A percentile compares a stretch with the other conserved stretches of the same genome.
These are phyloP conservation scores for Aureobasidium uvarum DNA, from an alignment of 2,329 filamentous ascomycete genomes.

Conservation along the genomic window DNA sequence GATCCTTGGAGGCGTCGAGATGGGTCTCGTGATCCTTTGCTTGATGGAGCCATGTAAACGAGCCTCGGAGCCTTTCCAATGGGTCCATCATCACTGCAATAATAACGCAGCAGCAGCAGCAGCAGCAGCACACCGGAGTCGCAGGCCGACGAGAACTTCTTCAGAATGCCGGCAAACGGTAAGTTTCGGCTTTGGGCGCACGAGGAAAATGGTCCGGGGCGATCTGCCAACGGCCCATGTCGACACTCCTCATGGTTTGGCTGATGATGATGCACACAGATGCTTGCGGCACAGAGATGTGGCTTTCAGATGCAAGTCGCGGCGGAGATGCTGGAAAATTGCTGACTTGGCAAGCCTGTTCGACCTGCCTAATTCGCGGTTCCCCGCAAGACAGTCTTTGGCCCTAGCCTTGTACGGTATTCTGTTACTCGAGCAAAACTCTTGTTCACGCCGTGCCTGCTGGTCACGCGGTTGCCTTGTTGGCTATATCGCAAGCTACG, in stretches of 20 bases:
- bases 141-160: not conserved
- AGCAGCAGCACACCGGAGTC: not conserved
- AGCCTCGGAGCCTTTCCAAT: not conserved
- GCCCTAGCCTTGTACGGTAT: conserved; percentile 1
- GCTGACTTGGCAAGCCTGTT: not conserved
- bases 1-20: not conserved
- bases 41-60: not conserved
- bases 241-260: not conserved
- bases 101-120: not conserved
- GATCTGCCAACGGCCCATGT: not conserved
- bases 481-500: not conserved
- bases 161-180: conserved; percentile 5
- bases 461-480: conserved; percentile 7
- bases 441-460: not conserved
- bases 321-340: conserved; percentile 11
- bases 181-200: conserved; percentile 9
- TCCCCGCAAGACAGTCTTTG: conserved; percentile 18
- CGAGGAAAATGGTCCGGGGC: conserved; percentile 13
- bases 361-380: conserved; percentile 6
- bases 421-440: conserved; percentile 20
- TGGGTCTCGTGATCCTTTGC: not conserved
- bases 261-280: not conserved
- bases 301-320: not conserved
- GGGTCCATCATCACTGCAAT: not conserved
- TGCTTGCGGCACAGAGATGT: not conserved